phyloP scores from a whole-genome alignment of 306 rosid species.

The Hippophae rhamnoides region DNA sequence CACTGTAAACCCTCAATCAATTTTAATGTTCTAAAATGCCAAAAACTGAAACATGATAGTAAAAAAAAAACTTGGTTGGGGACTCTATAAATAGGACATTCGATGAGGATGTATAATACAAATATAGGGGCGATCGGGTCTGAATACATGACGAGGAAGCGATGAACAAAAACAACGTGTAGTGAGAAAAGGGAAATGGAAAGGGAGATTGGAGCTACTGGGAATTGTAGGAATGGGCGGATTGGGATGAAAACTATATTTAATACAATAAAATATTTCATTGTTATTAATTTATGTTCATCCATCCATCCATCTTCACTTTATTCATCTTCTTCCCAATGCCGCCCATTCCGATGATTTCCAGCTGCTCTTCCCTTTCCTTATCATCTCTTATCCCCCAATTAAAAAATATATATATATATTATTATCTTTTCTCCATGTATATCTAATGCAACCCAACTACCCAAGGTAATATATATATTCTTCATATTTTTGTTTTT shows the following conservation, averaged over 20 bases:
- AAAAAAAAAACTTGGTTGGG: not conserved
- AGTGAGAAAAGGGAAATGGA: conserved; percentile 36
- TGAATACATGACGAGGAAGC: not conserved
- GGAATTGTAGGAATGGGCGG: conserved; percentile 41
- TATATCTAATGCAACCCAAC: too few relatives aligned
- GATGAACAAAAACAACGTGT: too few relatives aligned
- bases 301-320: too few relatives aligned
- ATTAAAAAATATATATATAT: not conserved
- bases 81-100: not conserved
- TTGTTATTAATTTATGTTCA: too few relatives aligned
- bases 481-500: too few relatives aligned
- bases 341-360: conserved; percentile 48
- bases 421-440: not conserved
- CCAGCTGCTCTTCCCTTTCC: conserved; percentile 42
- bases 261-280: not conserved
- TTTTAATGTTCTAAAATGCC: too few relatives aligned
- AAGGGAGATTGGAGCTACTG: conserved; percentile 33
- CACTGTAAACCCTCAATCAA: too few relatives aligned
- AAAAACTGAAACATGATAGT: not conserved
- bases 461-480: too few relatives aligned
- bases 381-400: conserved; percentile 6
- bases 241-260: conserved; percentile 28
- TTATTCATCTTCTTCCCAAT: conserved; percentile 29
- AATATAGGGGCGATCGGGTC: too few relatives aligned
- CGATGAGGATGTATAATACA: too few relatives aligned